Evolutionary conservation across 1,284 basidiomycete species (phyloP), one percentile per base, ranked within the genome.

Genomic region (Apiotrichum veenhuisii): DNA sequence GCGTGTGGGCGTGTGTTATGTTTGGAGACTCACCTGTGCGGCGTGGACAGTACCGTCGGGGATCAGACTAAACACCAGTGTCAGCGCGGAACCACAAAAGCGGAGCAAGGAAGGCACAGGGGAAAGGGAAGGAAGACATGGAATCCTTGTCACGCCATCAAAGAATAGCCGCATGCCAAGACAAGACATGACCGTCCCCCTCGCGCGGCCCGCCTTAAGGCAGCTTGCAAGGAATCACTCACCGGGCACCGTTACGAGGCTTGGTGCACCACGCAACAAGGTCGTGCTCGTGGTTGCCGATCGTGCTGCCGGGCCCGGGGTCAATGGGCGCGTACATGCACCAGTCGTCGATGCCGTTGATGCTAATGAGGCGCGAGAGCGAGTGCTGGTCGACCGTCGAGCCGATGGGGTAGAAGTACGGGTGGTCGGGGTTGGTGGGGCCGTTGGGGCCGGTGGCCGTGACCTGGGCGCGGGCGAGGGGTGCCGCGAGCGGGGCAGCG

Each of bases 301-400:
- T 73, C 52, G 60, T 62, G 34, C 53, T 59, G 66, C 42, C 61
- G 57, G 34, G 65, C 41, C 63, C 59, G 34, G 65, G 37, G 22
- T 67, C 62, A 23, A 62, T 57, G n/a, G 75, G 74, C n/a, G 67
- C 75, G 46, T 58, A 77, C 36, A 77, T 64, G 62, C 75, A 77
- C 52, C 75, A 77, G 62, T 77, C 75, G 60, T 75, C 73, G 43
- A 75, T 65, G 38, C 67, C 63, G 66, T 77, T 76, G 48, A 77
- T 57, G 26, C 68, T 58, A 45, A 77, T 57, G 26, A 77, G 62
- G n/a, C 76, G 64, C 20, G 73, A 66, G 52, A 67, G 52, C 36
- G 73, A 75, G 42, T 70, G 71, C 59, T 75, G 71, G 68, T 78
- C 68, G 61, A 76, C 68, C 37, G 66, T 62, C 9, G 67, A 57